Base-by-base conservation (phyloP, 352 stramenopile species). In the Globisporangium camurandrum region DNA sequence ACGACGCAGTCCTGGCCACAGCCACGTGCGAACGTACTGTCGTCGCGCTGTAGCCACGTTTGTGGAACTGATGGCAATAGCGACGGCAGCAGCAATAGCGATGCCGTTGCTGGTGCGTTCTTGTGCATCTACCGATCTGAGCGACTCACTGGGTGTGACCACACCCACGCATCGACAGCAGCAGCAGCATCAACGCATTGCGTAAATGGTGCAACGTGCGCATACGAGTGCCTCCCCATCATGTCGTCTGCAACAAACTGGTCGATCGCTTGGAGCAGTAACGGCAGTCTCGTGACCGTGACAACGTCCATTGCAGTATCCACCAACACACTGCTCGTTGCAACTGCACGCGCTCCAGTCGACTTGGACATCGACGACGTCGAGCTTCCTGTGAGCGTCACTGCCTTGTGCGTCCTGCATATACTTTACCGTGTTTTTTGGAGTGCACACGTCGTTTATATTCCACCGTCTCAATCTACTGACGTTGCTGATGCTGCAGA, bases 61-160 rank as follows among this genome's bases (percentile, higher is more conserved):
- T 53, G 47, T 9, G 36, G 36, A 3, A 20, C 36, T 39, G 12
- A 5, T 17, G 12, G 12, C 12, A 17, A 12, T 17, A 39, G 33
- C 33, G 33, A 39, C 33, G n/a, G n/a, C n/a, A n/a, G n/a, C n/a
- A n/a, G n/a, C n/a, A n/a, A n/a, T n/a, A n/a, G n/a, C n/a, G n/a
- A n/a, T n/a, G n/a, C n/a, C n/a, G n/a, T n/a, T n/a, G 19, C 11
- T 12, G 14, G 4, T 7, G 36, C 22, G n/a, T 45, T 44, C 4
- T 17, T 53, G n/a, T 53, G 47, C 26, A 37, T 53, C 36, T 53
- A 45, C 47, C 47, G 47, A 5, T 38, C 47, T 7, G n/a, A 45
- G 24, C 24, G 36, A 14, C 8, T 53, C n/a, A 24, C 20, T 22
- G 36, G 36, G 10, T 53, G 47, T n/a, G 26, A 14, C 28, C 1